phyloP scores from a whole-genome alignment of 2,329 filamentous ascomycete species.

The Clarireedia monteithiana region DNA sequence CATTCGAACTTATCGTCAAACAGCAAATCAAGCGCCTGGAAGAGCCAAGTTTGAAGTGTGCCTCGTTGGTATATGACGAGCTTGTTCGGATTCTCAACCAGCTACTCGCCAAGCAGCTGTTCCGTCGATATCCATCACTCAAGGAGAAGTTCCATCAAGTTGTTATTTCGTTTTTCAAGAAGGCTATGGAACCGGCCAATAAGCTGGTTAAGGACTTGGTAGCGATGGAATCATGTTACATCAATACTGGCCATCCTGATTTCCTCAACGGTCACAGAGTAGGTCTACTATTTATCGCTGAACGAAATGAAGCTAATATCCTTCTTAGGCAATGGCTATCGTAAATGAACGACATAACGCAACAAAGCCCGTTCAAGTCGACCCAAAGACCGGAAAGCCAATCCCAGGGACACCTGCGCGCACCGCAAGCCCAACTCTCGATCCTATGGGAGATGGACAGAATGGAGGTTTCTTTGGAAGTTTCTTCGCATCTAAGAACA shows the following conservation, averaged over 20 bases:
- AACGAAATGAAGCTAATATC: conserved; percentile 20
- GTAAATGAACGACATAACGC: conserved; percentile 87
- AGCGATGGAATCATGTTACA: conserved; percentile 91
- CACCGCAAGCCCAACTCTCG: conserved; percentile 64
- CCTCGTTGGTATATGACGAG: conserved; percentile 94
- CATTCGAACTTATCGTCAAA: conserved; percentile 98
- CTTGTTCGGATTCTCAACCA: conserved; percentile 90
- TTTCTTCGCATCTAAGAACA: conserved; percentile 99
- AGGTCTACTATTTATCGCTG: conserved; percentile 18
- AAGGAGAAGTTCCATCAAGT: conserved; percentile 97
- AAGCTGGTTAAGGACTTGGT: conserved; percentile 93
- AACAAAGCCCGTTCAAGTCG: conserved; percentile 82
- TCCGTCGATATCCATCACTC: conserved; percentile 83
- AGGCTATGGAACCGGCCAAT: conserved; percentile 95
- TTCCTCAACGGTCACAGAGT: conserved; percentile 92
- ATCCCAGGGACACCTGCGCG: conserved; percentile 65
- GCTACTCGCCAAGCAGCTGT: conserved; percentile 79
- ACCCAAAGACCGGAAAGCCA: conserved; percentile 97
- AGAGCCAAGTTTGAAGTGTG: conserved; percentile 95
- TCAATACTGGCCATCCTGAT: conserved; percentile 97
- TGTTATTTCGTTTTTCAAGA: conserved; percentile 94
- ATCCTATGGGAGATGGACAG: conserved; percentile 41
- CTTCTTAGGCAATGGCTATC: conserved; percentile 77
- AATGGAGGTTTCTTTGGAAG: conserved; percentile 91
- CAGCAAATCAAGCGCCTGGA: conserved; percentile 96